Percentiles rank a stretch among this genome's conserved stretches.
phyloP scores from a whole-genome alignment of 1,284 basidiomycete genomes.

The Heterobasidion annosum region DNA sequence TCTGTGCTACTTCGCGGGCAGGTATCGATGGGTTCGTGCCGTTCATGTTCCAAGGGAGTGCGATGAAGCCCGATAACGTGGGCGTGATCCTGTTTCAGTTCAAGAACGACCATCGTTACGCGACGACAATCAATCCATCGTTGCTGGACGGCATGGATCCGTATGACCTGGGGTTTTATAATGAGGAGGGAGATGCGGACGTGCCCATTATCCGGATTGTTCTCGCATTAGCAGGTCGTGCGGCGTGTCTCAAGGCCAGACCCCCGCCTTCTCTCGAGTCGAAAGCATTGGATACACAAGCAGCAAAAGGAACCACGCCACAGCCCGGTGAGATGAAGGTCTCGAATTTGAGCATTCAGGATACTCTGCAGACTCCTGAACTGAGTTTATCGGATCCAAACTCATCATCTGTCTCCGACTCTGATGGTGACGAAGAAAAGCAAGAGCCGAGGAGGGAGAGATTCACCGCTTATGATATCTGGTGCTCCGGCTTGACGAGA shows the following conservation, averaged over 20 bases:
- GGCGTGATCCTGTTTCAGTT: conserved; percentile 16
- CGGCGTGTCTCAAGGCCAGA: not conserved
- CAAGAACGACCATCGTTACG: conserved; percentile 14
- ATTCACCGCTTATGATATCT: conserved; percentile 14
- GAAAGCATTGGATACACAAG: not conserved
- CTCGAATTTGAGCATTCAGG: too few species aligned
- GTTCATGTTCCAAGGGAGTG: too few species aligned
- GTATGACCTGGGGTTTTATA: conserved; percentile 9
- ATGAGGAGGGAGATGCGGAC: conserved; percentile 1
- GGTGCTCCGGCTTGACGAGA: conserved; percentile 8
- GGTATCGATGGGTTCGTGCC: too few species aligned
- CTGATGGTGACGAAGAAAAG: not conserved
- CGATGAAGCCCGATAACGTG: conserved; percentile 9
- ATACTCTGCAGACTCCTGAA: too few species aligned
- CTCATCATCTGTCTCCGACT: not conserved
- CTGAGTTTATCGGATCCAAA: too few species aligned
- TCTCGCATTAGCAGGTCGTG: conserved; percentile 10
- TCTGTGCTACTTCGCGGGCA: too few species aligned
- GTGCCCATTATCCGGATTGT: conserved; percentile 16
- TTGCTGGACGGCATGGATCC: conserved; percentile 15
- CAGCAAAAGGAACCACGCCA: not conserved
- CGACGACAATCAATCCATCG: not conserved
- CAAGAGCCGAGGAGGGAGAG: not conserved
- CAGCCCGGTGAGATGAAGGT: too few species aligned
- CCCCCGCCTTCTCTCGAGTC: not conserved